phyloP scores from a whole-genome alignment of 2,329 filamentous ascomycete genomes.

The Fusarium solani-melongenae region DNA sequence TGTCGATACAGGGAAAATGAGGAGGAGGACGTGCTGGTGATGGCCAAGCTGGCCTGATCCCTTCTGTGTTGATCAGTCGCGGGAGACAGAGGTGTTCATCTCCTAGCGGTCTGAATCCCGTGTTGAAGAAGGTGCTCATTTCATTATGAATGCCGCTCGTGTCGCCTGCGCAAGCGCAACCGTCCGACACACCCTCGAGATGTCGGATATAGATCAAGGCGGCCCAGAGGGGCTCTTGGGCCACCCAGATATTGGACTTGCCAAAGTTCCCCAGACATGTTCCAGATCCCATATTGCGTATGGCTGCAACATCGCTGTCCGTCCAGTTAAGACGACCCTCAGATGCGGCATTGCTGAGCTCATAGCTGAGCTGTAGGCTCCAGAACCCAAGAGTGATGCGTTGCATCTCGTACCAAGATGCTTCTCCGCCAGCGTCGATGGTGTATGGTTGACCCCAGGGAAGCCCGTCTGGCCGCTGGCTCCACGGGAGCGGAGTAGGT shows the following conservation, averaged over 20 bases:
- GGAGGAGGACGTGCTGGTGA: not conserved
- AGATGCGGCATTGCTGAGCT: constrained; percentile 21
- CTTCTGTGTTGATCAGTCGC: not conserved
- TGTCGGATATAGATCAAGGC: constrained; percentile 14
- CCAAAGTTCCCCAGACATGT: not conserved
- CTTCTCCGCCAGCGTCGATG: constrained; percentile 7
- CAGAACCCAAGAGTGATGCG: constrained; percentile 18
- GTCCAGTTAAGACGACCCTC: constrained; percentile 23
- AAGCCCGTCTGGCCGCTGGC: not conserved
- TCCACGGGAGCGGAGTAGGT: constrained; percentile 5
- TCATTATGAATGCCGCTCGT: not conserved
- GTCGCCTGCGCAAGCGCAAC: constrained; percentile 13
- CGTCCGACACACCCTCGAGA: not conserved
- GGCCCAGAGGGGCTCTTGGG: constrained; percentile 12
- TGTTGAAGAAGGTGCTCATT: constrained; percentile 10
- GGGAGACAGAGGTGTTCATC: not conserved
- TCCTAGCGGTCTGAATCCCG: constrained; percentile 9
- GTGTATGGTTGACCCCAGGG: constrained; percentile 14
- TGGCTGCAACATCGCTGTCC: not conserved
- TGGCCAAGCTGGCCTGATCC: not conserved
- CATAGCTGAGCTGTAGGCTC: constrained; percentile 22
- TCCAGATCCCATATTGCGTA: constrained; percentile 19
- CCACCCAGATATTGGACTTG: constrained; percentile 5
- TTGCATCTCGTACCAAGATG: constrained; percentile 29
- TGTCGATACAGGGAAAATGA: not conserved